phyloP scores from a whole-genome alignment of 495 filamentous ascomycete genomes.

The Neurospora cerealis region DNA sequence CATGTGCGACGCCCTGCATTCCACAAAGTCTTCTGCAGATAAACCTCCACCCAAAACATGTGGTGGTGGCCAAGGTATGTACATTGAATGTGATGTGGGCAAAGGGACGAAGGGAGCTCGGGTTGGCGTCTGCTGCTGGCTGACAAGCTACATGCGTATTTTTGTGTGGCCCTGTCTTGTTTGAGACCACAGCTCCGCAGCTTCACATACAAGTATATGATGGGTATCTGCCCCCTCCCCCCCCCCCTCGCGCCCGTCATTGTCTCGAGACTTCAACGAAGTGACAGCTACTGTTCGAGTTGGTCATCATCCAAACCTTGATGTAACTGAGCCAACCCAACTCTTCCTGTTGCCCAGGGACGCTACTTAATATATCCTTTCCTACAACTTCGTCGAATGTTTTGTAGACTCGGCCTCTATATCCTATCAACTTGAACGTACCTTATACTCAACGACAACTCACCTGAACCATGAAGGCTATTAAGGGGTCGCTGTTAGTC shows the following conservation, averaged over 20 bases:
- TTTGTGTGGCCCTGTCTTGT: neutral
- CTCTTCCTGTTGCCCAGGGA: neutral
- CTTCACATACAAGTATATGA: neutral
- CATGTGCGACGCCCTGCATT: neutral
- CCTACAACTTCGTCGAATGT: neutral
- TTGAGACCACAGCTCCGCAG: neutral
- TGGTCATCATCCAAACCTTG: neutral
- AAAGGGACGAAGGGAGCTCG: neutral
- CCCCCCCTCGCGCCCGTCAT: neutral
- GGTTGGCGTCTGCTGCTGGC: neutral
- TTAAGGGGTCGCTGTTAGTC: neutral
- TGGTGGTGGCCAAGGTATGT: neutral
- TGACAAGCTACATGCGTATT: neutral
- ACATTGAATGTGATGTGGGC: neutral
- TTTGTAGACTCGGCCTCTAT: neutral
- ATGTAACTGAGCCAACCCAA: neutral
- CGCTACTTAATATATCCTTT: neutral
- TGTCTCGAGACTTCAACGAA: neutral
- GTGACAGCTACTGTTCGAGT: neutral
- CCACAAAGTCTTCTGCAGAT: neutral
- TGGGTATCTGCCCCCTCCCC: neutral
- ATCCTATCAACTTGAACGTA: neutral
- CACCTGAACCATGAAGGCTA: slow-evolving; percentile 5
- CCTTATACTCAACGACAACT: neutral
- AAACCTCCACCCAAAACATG: neutral